Evolutionary conservation across 306 rosid genomes (phyloP).

Genomic region (Mimosa bimucronata): DNA sequence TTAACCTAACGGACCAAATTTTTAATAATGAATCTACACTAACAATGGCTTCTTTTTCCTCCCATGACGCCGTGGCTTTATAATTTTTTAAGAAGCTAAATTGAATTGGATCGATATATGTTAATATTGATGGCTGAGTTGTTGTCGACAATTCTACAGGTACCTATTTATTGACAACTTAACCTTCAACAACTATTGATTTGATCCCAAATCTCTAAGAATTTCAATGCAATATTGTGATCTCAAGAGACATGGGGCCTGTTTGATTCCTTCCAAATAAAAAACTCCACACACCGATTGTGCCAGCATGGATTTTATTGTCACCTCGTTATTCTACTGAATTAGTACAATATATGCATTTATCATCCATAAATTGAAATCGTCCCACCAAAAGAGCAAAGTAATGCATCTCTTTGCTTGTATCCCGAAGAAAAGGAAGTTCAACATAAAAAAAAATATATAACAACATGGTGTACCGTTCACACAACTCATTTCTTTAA

Average conservation of each 20-base stretch:
- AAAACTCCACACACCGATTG: not conserved
- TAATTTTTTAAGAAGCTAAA: too few relatives aligned
- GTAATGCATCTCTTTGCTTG: not conserved
- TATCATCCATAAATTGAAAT: not conserved
- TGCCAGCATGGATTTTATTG: not conserved
- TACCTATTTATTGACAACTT: too few relatives aligned
- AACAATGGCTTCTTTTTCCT: not conserved
- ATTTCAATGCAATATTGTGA: too few relatives aligned
- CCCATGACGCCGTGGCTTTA: not conserved
- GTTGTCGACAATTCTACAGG: too few relatives aligned
- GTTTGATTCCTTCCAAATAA: too few relatives aligned
- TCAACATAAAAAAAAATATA: not conserved
- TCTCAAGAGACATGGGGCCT: too few relatives aligned
- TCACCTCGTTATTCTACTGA: not conserved
- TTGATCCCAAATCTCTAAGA: too few relatives aligned
- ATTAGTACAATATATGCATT: not conserved
- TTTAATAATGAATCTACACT: not conserved
- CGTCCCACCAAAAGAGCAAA: not conserved
- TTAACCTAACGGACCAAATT: not conserved
- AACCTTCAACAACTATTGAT: too few relatives aligned
- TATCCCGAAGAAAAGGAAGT: not conserved
- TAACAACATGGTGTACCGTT: not conserved
- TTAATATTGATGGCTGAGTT: too few relatives aligned
- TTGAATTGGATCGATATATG: too few relatives aligned
- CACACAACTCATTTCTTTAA: not conserved